Conservation (phyloP, 129 eudicot genomes). For the Lactuca sativa region DNA sequence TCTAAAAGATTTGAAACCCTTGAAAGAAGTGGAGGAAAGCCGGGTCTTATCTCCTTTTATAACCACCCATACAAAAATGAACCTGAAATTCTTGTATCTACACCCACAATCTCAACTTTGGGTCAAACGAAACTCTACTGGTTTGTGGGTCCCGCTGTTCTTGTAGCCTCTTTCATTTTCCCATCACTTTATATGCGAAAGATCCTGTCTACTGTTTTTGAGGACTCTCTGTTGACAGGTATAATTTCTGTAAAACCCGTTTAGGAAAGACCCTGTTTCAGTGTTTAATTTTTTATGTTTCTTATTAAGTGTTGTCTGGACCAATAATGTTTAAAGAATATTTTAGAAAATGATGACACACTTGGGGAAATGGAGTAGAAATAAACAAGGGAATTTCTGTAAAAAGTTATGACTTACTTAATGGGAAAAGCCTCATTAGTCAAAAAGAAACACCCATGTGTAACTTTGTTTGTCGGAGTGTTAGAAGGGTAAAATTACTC, state of each 20-base stretch:
- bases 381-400: no score
- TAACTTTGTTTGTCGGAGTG: no score
- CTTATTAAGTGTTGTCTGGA: no score
- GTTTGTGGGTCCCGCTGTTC: constrained; percentile 90
- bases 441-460: no score
- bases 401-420: no score
- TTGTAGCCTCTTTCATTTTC: constrained; percentile 86
- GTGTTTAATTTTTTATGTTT: no score
- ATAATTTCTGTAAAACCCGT: not conserved
- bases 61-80: constrained; percentile 41
- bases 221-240: constrained; percentile 96
- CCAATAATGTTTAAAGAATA: no score
- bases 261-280: not conserved
- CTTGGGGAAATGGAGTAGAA: no score
- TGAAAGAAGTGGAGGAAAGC: constrained; percentile 62
- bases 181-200: constrained; percentile 94
- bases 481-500: no score
- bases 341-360: no score
- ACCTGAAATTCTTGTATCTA: constrained; percentile 29
- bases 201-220: constrained; percentile 74
- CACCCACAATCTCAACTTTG: constrained; percentile 26
- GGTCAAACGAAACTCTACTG: constrained; percentile 54
- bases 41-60: constrained; percentile 80
- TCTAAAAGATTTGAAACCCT: constrained; percentile 29
- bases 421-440: no score